Conservation (phyloP, 768 basidiomycete species). For the Neoboletus subvelutipes region DNA sequence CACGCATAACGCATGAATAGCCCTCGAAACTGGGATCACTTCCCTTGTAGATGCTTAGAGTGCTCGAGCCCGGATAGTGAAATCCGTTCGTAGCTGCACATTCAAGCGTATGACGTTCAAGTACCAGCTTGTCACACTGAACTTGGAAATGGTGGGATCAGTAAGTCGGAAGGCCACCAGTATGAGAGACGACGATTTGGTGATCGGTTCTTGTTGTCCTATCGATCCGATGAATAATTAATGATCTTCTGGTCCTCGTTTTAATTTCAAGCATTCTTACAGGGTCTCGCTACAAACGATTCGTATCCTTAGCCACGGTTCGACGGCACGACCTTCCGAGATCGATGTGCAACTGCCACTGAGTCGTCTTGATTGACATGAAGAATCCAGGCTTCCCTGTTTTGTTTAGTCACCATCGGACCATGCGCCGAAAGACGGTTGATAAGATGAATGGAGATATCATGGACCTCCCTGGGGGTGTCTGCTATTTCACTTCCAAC, state of each 20-base stretch:
- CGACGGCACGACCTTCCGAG: not conserved
- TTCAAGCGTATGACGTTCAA: not conserved
- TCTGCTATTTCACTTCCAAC: not conserved
- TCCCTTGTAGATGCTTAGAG: not conserved
- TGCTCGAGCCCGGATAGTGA: not conserved
- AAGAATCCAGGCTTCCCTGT: not conserved
- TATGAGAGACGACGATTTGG: not conserved
- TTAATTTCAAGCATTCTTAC: not conserved
- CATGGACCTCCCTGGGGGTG: not conserved
- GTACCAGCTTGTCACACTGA: not conserved
- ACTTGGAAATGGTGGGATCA: not conserved
- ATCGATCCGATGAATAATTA: too few relatives aligned
- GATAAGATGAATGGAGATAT: too few relatives aligned
- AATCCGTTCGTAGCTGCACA: not conserved
- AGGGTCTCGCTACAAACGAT: not conserved
- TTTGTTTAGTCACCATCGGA: conserved; percentile 1
- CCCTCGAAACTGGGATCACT: not conserved
- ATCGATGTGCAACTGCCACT: too few relatives aligned
- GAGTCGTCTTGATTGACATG: not conserved
- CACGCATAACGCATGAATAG: not conserved
- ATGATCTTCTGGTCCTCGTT: not conserved
- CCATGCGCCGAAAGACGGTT: not conserved
- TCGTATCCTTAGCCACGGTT: not conserved
- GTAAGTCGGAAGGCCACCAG: not conserved
- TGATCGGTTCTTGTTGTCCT: not conserved